phyloP scores from a whole-genome alignment of 169 alveolate genomes.

The Eimeria necatrix region DNA sequence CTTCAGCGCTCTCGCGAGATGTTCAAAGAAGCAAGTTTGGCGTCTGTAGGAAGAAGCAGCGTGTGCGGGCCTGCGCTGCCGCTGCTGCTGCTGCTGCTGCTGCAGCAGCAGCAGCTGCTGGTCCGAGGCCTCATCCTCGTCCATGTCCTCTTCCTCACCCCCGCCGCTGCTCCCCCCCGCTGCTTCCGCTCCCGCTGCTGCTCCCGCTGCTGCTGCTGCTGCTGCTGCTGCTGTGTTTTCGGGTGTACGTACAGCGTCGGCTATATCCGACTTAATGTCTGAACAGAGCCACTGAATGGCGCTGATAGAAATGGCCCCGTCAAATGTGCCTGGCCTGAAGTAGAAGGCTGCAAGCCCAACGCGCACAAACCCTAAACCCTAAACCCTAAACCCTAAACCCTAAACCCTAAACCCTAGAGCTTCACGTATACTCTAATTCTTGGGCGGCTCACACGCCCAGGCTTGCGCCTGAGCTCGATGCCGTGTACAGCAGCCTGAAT shows the following conservation, averaged over 20 bases:
- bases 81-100: constrained; percentile 28
- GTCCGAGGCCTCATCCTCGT: background rate
- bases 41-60: background rate
- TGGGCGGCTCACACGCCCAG: no score
- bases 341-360: constrained; percentile 82
- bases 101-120: constrained; percentile 37
- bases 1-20: background rate
- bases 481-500: background rate
- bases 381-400: background rate
- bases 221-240: background rate
- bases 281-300: constrained; percentile 97
- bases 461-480: no score
- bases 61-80: constrained; percentile 7
- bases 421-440: no score
- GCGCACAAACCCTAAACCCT: background rate
- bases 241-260: background rate
- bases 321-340: constrained; percentile 95
- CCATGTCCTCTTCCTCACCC: background rate
- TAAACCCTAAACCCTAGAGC: no score
- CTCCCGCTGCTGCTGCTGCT: background rate
- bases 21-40: constrained; percentile 24
- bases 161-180: background rate
- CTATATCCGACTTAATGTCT: constrained; percentile 86
- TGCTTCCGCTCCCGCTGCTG: background rate
- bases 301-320: constrained; percentile 95